These are phyloP conservation scores for Malus sylvestris DNA, from an alignment of 306 rosid species.

Conservation along the genomic window DNA sequence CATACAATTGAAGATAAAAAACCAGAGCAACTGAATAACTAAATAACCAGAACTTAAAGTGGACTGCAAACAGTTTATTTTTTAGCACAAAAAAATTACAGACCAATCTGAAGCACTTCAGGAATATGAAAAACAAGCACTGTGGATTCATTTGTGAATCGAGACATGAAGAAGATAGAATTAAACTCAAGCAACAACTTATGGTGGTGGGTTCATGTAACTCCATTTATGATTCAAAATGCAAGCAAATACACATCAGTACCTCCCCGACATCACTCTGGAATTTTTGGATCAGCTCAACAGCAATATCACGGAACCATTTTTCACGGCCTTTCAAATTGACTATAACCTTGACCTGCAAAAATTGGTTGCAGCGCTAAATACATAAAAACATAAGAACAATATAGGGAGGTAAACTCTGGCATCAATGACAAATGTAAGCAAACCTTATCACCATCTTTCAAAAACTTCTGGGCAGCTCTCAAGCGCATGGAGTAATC, in stretches of 20 bases:
- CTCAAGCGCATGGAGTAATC: constrained; percentile 94
- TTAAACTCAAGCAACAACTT: neutral
- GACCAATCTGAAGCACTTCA: neutral
- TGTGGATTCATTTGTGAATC: neutral
- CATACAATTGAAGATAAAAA: constrained; percentile 11
- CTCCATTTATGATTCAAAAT: neutral
- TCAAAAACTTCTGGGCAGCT: constrained; percentile 89
- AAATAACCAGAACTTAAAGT: neutral
- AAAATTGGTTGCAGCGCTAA: constrained; percentile 24
- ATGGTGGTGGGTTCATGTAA: neutral
- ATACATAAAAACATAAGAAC: neutral
- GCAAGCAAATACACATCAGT: constrained; percentile 6
- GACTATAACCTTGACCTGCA: constrained; percentile 90
- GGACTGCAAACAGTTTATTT: neutral
- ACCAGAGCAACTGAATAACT: neutral
- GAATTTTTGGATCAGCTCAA: constrained; percentile 78
- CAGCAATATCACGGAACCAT: constrained; percentile 87
- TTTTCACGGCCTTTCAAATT: constrained; percentile 96
- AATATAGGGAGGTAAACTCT: neutral
- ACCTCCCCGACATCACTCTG: constrained; percentile 96
- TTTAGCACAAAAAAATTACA: neutral
- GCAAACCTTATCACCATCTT: constrained; percentile 91
- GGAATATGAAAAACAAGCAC: neutral
- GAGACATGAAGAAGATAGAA: neutral
- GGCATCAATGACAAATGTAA: constrained; percentile 2